Base-by-base conservation (phyloP, 345 rosid genomes). In the Boechera retrofracta region DNA sequence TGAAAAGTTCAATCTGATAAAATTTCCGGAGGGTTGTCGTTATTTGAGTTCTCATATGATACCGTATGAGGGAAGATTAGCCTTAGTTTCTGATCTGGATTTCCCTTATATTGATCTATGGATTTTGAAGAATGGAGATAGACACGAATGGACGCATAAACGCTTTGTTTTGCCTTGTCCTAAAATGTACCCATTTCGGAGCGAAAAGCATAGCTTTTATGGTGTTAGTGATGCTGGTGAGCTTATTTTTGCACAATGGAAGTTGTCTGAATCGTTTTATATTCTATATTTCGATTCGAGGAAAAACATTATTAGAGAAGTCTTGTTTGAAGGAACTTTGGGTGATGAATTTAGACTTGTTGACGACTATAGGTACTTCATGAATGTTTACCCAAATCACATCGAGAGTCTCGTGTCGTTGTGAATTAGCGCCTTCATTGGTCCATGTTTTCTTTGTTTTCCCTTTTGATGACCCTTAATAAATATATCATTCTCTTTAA, bases 221-320 rank as follows among this genome's bases (percentile, higher is more conserved):
- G 61, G 49, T 36, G 7, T 51, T 7, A 52, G n/a, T 53, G 48
- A 68, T 53, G 61, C 47, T 68, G 72, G 72, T 53, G 72, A 53
- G 35, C 49, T 68, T 38, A 2, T 68, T 5, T 68, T 68, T 68
- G 24, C 36, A 51, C 59, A 4, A 11, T 1, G 6, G n/a, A 3
- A 18, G 13, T 24, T 62, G n/a, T 24, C 5, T 38, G 1, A 21
- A 38, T 39, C 63, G 41, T 55, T 26, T 39, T 39, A 39, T 39
- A 3, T 54, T 54, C 28, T 55, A 39, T 69, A 69, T 69, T 28
- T 69, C 0, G 41, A 69, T 69, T 29, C 11, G 31, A 55, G 11
- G 53, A 55, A 18, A 55, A 69, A 42, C 7, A 29, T 18, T 28
- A 28, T 8, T 29, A 68, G 39, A 56, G 5, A 42, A 31, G 74